Percentiles rank a stretch among this genome's conserved stretches.
Conservation (phyloP, 768 basidiomycete genomes). For the Rhizopogon sp. region DNA sequence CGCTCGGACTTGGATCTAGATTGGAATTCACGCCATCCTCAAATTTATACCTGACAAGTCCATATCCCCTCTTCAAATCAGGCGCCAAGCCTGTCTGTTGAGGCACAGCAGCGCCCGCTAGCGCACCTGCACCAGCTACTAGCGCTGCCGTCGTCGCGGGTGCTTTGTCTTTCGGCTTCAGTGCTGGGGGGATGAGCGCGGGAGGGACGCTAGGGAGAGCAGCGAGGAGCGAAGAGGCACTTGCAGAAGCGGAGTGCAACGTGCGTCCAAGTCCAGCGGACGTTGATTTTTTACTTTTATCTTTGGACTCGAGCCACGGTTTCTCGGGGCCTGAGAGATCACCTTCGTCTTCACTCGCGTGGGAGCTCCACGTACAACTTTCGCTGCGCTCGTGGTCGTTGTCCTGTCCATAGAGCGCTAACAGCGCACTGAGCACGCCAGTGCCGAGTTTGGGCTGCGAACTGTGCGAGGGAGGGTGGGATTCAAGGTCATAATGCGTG, state of each 20-base stretch:
- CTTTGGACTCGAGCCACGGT: constrained; percentile 14
- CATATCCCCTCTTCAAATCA: constrained; percentile 58
- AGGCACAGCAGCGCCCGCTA: constrained; percentile 60
- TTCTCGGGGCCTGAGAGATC: constrained; percentile 14
- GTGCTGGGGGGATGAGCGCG: constrained; percentile 5
- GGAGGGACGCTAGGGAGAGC: constrained; percentile 10
- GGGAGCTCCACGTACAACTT: constrained; percentile 25
- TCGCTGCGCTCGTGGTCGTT: constrained; percentile 11
- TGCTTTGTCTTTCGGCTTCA: constrained; percentile 6
- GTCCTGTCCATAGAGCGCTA: constrained; percentile 51
- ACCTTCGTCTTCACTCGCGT: constrained; percentile 12
- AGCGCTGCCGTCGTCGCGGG: constrained; percentile 44
- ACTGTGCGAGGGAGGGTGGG: constrained; percentile 4
- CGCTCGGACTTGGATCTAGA: too few species aligned
- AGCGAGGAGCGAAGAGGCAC: constrained; percentile 19
- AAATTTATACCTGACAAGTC: constrained; percentile 50
- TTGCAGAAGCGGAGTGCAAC: constrained; percentile 13
- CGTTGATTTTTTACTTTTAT: neutral
- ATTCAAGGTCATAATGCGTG: constrained; percentile 4
- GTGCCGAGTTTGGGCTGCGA: constrained; percentile 26
- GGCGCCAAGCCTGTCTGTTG: constrained; percentile 43
- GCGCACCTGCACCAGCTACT: constrained; percentile 62
- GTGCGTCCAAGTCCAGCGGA: constrained; percentile 18
- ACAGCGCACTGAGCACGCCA: constrained; percentile 61
- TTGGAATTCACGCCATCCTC: neutral